Evolutionary conservation across 257 asterid species (phyloP).

Genomic region (Apocynum venetum): DNA sequence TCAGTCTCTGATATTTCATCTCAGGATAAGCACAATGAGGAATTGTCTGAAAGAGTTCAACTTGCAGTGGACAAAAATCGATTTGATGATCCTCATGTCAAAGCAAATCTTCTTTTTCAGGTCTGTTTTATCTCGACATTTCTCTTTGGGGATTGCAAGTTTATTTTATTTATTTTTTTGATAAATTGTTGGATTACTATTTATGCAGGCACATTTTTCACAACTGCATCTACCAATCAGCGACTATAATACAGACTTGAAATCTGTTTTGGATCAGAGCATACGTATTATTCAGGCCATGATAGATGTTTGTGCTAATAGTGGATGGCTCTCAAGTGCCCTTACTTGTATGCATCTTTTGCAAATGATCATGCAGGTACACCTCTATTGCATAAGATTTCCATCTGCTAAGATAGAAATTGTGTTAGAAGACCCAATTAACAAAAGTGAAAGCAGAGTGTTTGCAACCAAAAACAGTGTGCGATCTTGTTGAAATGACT

Average conservation of each 20-base stretch:
- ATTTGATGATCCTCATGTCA: conserved; percentile 97
- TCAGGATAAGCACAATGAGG: conserved; percentile 82
- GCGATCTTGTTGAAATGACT: not conserved
- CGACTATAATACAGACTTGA: conserved; percentile 88
- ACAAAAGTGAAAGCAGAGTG: not conserved
- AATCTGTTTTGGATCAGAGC: conserved; percentile 95
- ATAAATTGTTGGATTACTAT: not conserved
- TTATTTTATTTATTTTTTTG: not conserved
- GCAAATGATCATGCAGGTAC: conserved; percentile 99
- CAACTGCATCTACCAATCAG: conserved; percentile 76
- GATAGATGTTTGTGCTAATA: conserved; percentile 97
- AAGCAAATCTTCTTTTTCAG: conserved; percentile 96
- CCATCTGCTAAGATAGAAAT: not conserved
- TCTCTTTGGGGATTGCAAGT: not conserved
- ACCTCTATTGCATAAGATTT: conserved; percentile 14
- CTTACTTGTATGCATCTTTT: conserved; percentile 82
- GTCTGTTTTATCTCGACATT: conserved; percentile 35
- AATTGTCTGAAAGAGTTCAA: conserved; percentile 61
- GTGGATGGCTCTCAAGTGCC: conserved; percentile 96
- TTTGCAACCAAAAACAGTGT: not conserved
- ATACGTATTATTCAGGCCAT: conserved; percentile 95
- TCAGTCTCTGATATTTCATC: conserved; percentile 5
- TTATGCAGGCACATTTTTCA: conserved; percentile 85
- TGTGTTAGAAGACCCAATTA: not conserved
- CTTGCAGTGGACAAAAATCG: conserved; percentile 73